Base-by-base conservation (phyloP, 2,329 filamentous ascomycete species). In the Exserohilum rostratum region DNA sequence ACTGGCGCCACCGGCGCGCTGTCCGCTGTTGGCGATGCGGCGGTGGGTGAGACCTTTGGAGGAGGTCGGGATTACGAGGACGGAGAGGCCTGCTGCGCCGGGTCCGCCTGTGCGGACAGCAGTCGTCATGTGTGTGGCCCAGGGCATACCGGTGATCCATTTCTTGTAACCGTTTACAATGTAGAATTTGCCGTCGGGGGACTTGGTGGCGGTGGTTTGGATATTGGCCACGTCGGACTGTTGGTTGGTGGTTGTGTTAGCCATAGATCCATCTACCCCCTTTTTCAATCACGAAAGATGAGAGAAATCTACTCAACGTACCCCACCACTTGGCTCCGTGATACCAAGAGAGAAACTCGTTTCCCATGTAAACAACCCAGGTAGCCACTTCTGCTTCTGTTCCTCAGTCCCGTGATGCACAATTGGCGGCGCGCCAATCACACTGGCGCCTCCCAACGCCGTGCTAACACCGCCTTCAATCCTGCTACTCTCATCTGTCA, bases 111-210 rank as follows among this genome's bases (percentile, higher is more conserved):
- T 87, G 6, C 85, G 78, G 5, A 87, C 85, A 2, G 85, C 86
- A 11, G 85, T 84, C 0, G 85, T 86, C 69, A 83, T 82, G 67
- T 85, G 85, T 44, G 85, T 80, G 11, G 86, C 83, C 78, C 80
- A 85, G 1, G 84, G 80, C 12, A 79, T 83, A 42, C 85, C 85
- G 1, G 87, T 88, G 60, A 89, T 88, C 85, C 85, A 87, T 68
- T 87, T 87, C 77, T 89, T 89, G 46, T 81, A 80, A 0, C 86
- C 87, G 52, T 87, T 87, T n/a, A 89, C 84, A 31, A 87, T 65
- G 62, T 87, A 89, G 76, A 87, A 82, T 72, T 88, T 87, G 42
- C 90, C 90, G 69, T 92, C 89, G 1, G 86, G 77, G 0, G 88
- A 91, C 79, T 91, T 91, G 63, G 83, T 83, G 0, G 87, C 87